Evolutionary conservation across 306 rosid genomes (phyloP).

Genomic region (Prunus kanzakura): DNA sequence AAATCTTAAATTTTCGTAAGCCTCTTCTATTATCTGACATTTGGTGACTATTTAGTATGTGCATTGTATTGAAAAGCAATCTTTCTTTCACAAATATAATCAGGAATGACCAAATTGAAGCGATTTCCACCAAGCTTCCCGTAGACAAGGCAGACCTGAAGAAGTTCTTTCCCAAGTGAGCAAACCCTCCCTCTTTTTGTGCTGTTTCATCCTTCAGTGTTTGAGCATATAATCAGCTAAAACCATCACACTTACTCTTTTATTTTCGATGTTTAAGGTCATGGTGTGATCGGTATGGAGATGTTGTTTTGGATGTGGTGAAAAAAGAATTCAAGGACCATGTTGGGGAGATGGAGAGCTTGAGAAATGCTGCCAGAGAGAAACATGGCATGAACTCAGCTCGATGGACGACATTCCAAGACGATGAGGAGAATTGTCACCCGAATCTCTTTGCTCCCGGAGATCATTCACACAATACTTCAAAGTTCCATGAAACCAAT

Average conservation of each 20-base stretch:
- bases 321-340: constrained; percentile 79
- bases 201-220: not conserved
- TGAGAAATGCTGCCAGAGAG: constrained; percentile 51
- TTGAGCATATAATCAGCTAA: not conserved
- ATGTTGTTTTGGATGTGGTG: constrained; percentile 72
- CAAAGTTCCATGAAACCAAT: constrained; percentile 22
- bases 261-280: constrained; percentile 39
- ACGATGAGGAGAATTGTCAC: constrained; percentile 70
- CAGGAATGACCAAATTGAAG: constrained; percentile 59
- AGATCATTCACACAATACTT: not conserved
- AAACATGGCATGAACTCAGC: constrained; percentile 51
- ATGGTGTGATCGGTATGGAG: constrained; percentile 74
- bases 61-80: not conserved
- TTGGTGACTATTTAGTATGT: not conserved
- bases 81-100: not conserved
- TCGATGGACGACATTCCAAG: constrained; percentile 74
- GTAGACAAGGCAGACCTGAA: constrained; percentile 55
- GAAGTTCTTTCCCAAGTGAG: constrained; percentile 54
- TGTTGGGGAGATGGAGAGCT: constrained; percentile 71
- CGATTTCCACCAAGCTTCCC: constrained; percentile 55
- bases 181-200: not conserved
- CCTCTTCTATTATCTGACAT: not conserved
- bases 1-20: constrained; percentile 67
- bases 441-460: constrained; percentile 59
- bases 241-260: not conserved